These are phyloP conservation scores for Penicillium coffeae DNA, from an alignment of 495 filamentous ascomycete genomes.

Conservation along the genomic window DNA sequence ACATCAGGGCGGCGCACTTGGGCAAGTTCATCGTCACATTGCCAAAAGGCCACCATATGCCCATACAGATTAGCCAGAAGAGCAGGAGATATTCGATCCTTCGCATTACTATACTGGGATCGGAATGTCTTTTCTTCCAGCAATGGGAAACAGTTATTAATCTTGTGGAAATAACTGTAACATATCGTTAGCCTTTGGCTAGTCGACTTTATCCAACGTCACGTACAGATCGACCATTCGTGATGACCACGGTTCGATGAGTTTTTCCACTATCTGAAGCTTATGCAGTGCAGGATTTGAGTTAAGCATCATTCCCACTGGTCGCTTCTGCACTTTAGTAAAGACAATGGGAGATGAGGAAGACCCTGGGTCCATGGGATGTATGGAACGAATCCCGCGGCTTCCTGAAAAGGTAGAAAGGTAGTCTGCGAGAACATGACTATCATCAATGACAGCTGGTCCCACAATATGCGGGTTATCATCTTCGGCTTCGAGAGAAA, in stretches of 20 bases:
- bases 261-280: constrained; percentile 12
- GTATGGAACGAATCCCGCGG: constrained; percentile 31
- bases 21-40: constrained; percentile 4
- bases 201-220: background rate
- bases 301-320: constrained; percentile 8
- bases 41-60: constrained; percentile 7
- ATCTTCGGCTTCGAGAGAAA: constrained; percentile 12
- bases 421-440: constrained; percentile 26
- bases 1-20: constrained; percentile 6
- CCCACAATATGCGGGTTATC: constrained; percentile 27
- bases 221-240: background rate
- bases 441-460: constrained; percentile 30
- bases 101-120: constrained; percentile 8
- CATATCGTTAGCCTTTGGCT: background rate
- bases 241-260: constrained; percentile 10
- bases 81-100: constrained; percentile 9
- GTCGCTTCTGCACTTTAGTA: constrained; percentile 10
- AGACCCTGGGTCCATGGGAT: constrained; percentile 1
- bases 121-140: constrained; percentile 6
- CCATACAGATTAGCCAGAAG: constrained; percentile 8
- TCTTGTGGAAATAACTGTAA: constrained; percentile 8
- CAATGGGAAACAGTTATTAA: constrained; percentile 9
- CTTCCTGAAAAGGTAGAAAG: background rate
- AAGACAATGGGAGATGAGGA: constrained; percentile 1
- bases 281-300: constrained; percentile 12